Evolutionary conservation across 2,329 filamentous ascomycete genomes (phyloP), one percentile per base, ranked within the genome.

Genomic region (Leptographium galeiforme): DNA sequence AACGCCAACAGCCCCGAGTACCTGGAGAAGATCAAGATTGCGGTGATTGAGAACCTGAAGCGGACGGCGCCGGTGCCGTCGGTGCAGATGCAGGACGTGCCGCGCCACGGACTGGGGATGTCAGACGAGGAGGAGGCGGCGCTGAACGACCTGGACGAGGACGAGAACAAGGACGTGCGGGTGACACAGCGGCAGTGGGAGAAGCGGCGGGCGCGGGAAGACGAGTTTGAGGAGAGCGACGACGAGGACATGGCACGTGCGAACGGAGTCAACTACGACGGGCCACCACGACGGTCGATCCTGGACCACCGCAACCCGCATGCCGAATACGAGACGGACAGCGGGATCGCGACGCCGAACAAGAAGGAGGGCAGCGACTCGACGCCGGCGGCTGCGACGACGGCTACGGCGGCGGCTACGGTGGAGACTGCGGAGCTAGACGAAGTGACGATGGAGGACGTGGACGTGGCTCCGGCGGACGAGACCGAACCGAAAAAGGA

Each of bases 1-100:
- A 97, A 96, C 62, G 86, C 89, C 45, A 95, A 95, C 64, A 85
- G 87, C 53, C 76, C 80, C 51, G 82, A 89, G 52, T 91, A 94
- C 59, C 75, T 96, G 4, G 82, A 89, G 45, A 85, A 85, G 62
- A 85, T 96, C 62, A 86, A 90, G 56, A 79, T 85, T 57, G 81
- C 86, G 38, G 82, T 95, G 34, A 80, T 89, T 53, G 88, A 95
- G 62, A 94, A 97, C 65, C 70, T 98, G 51, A 79, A 87, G 57
- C 91, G 91, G 66, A 85, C 95, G 33, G 81, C 87, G 44, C 85
- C 87, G 38, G 88, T 84, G 0, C 93, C 93, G 1, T 95, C 89
- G 19, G 89, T 96, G 19, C 89, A 96, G 68, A 86, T 95, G 80
- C 85, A 88, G 58, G 86, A 94, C 59, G 75, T 84, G 7, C 81